Evolutionary conservation across 495 filamentous ascomycete genomes (phyloP), one percentile per base, ranked within the genome.

Genomic region (Paragyromitra xinjiangensis): DNA sequence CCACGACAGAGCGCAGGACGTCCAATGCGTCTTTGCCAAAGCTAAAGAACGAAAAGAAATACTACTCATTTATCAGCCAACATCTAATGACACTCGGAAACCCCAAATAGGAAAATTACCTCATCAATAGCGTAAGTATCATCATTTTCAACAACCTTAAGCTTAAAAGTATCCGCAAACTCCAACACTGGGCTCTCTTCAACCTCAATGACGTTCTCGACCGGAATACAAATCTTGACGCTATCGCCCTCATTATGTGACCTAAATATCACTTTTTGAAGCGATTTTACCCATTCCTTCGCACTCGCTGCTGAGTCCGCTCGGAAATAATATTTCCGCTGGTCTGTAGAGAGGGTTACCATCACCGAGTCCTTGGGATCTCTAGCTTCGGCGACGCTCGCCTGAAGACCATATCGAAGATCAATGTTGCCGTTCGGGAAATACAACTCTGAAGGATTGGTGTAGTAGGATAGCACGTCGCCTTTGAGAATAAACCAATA

Each of bases 401-500:
- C 94, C 26, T 93, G 94, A 71, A 97, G 94, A 42, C 92, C 94
- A 81, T 97, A 97, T 56, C 94, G 90, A 58, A 99, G 87, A 82
- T 98, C 95, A 72, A 99, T 94, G 79, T 94, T 93, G 44, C 94
- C 94, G 73, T 90, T 91, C 0, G 94, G 95, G 71, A 98, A 98
- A 85, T 98, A 99, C 24, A 92, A 86, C 58, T 97, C 91, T 3
- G 92, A 90, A 6, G 94, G 89, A 78, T 95, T 91, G 5, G 88
- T 88, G 83, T 92, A 98, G 84, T 98, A 99, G n/a, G 94, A 92
- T 26, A 99, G 85, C 9, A 98, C 94, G 84, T 98, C 94, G 3
- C 94, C 96, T 81, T 95, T 97, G 64, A 99, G 84, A n/a, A 90
- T 88, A 84, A 98, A 98, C 95, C 95, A 99, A 84, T 97, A 98